Conservation (phyloP, 768 basidiomycete species). For the Mrakia hoshinonis region DNA sequence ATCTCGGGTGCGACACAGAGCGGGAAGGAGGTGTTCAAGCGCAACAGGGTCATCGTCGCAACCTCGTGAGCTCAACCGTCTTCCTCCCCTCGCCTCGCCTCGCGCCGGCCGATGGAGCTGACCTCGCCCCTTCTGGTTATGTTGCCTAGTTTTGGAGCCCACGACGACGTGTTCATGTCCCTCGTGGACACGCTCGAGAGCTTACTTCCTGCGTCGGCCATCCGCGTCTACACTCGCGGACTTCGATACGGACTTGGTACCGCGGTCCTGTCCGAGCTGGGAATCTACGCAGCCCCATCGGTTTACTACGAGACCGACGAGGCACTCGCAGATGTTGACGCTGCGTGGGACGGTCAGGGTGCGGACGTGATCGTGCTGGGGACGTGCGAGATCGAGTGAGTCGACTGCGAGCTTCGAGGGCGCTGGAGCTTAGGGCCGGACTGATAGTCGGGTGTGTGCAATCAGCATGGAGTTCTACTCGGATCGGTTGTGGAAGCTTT, state of each 20-base stretch:
- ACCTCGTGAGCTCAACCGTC: no score
- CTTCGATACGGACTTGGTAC: constrained; percentile 11
- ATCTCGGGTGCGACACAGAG: not conserved
- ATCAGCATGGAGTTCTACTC: constrained; percentile 18
- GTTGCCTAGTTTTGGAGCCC: constrained; percentile 4
- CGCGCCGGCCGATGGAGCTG: no score
- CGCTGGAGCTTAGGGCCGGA: no score
- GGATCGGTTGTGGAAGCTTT: not conserved
- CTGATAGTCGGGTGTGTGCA: not conserved
- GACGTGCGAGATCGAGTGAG: constrained; percentile 25
- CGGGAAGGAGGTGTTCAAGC: not conserved
- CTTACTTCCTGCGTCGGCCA: not conserved
- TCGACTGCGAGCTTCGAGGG: not conserved
- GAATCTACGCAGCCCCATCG: not conserved
- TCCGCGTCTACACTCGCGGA: constrained; percentile 3
- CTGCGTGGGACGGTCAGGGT: constrained; percentile 7
- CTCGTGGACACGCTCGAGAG: constrained; percentile 7
- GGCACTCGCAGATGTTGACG: not conserved
- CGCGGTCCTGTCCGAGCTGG: not conserved
- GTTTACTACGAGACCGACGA: not conserved
- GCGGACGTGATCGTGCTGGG: constrained; percentile 9
- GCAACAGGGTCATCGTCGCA: not conserved
- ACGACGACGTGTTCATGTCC: constrained; percentile 23
- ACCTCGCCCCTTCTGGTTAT: not conserved
- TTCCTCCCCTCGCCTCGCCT: no score